Base-by-base conservation (phyloP, 1,284 basidiomycete genomes). In the Mrakiaceae sp. region DNA sequence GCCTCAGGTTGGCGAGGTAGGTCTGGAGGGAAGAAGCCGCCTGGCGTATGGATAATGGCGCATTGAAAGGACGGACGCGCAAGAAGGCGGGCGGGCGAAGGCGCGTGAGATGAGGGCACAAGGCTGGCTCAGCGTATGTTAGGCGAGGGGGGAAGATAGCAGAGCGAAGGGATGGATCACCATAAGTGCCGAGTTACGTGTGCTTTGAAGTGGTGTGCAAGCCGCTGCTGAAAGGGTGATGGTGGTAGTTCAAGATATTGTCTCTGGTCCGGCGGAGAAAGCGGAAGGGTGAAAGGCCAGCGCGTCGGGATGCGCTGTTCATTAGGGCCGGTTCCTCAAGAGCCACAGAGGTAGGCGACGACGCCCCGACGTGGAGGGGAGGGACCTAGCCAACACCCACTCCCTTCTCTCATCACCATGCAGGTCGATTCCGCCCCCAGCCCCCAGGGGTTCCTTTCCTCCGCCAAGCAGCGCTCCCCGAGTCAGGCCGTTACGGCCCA, bases 401-500 rank as follows among this genome's bases (percentile, higher is more conserved):
- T 64, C 40, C 52, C 8, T 11, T 47, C 27, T 50, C 7, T 10
- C 16, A 8, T 10, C 50, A 51, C 27, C 10, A 66, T 66, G 64
- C 60, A 66, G 56, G 55, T 66, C 16, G 64, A 66, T 49, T 56
- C 64, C n/a, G 51, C 59, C 8, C 64, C 64, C 53, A n/a, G 40
- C 8, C 8, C 43, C 4, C 27, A 27, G 27, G 27, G 27, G 27
- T 66, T 52, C 51, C 56, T 66, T 40, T n/a, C 53, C 39, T 58
- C 55, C 2, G 64, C 64, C 50, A 57, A 57, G 60, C 6, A 11
- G n/a, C 11, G 14, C 4, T 6, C 60, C 5, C 48, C 56, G 4
- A 39, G 54, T 6, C 40, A 60, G 46, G 44, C 47, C 12, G 54
- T 60, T 43, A 43, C 50, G 39, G 9, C 42, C 7, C 54, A 62